Evolutionary conservation across 1,139 yeast genomes (phyloP).

Genomic region (Geotrichum europaeum): DNA sequence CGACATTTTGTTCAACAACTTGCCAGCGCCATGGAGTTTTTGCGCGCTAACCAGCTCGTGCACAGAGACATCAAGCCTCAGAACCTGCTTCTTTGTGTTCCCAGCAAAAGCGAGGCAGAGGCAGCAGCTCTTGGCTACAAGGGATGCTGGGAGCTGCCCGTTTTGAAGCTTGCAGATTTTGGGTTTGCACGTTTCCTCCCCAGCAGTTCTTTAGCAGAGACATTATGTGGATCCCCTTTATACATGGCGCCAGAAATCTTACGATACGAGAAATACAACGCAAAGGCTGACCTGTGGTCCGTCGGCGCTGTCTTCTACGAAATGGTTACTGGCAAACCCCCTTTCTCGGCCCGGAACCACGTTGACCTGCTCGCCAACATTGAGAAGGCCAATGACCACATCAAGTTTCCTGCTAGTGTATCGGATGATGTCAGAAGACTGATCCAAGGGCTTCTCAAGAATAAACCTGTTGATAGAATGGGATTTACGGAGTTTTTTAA

Average conservation of each 20-base stretch:
- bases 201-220: constrained; percentile 88
- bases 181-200: constrained; percentile 96
- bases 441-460: constrained; percentile 68
- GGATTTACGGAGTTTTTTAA: constrained; percentile 82
- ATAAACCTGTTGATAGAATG: constrained; percentile 81
- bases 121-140: constrained; percentile 56
- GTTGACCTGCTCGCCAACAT: constrained; percentile 80
- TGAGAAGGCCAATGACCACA: constrained; percentile 70
- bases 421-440: constrained; percentile 61
- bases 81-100: constrained; percentile 74
- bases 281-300: constrained; percentile 96
- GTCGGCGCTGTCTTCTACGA: constrained; percentile 95
- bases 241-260: constrained; percentile 98
- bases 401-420: constrained; percentile 58
- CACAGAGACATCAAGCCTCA: constrained; percentile 96
- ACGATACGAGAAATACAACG: constrained; percentile 89
- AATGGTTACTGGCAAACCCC: constrained; percentile 93
- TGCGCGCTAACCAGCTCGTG: constrained; percentile 76
- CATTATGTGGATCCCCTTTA: constrained; percentile 91
- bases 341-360: constrained; percentile 88
- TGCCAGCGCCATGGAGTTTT: constrained; percentile 73
- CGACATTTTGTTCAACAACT: constrained; percentile 82
- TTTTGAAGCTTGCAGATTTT: constrained; percentile 89
- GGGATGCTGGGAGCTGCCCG: constrained; percentile 84
- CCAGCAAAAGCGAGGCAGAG: constrained; percentile 54